A percentile compares a stretch with the other conserved stretches of the same genome.
Evolutionary conservation across 2,329 filamentous ascomycete species (phyloP).

Genomic region (Aotearoamyces nothofagi): DNA sequence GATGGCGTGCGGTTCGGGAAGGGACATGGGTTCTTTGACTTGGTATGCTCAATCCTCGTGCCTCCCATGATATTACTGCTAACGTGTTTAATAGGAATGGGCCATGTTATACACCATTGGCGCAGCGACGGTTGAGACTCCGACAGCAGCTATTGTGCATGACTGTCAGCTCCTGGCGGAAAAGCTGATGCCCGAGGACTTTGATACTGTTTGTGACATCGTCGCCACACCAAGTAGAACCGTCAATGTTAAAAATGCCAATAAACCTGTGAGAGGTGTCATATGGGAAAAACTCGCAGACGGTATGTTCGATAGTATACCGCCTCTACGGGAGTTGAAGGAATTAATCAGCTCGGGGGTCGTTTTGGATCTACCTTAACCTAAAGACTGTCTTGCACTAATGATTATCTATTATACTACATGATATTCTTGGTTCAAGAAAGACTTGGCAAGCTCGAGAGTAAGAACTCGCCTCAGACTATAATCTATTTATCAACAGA

Average conservation of each 20-base stretch:
- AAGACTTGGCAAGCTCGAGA: too few relatives aligned
- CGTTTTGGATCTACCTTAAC: too few relatives aligned
- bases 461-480: too few relatives aligned
- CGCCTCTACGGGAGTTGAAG: conserved; percentile 3
- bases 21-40: conserved; percentile 20
- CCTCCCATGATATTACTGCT: too few relatives aligned
- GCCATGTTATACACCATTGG: conserved; percentile 19
- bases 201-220: conserved; percentile 22
- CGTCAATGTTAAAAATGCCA: conserved; percentile 10
- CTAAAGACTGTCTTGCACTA: too few relatives aligned
- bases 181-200: conserved; percentile 14
- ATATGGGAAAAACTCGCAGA: conserved; percentile 18
- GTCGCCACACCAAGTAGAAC: conserved; percentile 19
- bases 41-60: too few relatives aligned
- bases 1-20: conserved; percentile 20
- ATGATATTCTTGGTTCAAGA: too few relatives aligned
- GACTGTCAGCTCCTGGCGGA: conserved; percentile 21
- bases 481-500: too few relatives aligned
- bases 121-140: conserved; percentile 9
- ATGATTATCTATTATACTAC: too few relatives aligned
- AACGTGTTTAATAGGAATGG: too few relatives aligned
- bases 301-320: conserved; percentile 19
- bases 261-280: conserved; percentile 17
- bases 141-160: conserved; percentile 19
- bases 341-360: too few relatives aligned